Base-by-base conservation (phyloP, 2,329 filamentous ascomycete genomes). In the Xylariales sp. region DNA sequence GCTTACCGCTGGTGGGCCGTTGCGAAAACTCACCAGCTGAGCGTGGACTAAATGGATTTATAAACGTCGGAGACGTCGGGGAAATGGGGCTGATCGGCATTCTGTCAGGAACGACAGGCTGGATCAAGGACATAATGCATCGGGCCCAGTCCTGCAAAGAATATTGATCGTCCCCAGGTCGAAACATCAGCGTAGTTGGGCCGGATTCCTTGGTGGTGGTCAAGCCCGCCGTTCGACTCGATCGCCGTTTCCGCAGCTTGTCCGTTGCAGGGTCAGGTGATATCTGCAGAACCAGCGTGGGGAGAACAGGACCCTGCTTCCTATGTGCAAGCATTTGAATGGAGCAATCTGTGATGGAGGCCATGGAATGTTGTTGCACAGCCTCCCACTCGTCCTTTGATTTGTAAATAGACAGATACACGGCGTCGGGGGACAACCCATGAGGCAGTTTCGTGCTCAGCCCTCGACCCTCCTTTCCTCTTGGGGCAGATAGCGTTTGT, bases 211-310 rank as follows among this genome's bases (percentile, higher is more conserved):
- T 78, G 40, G 61, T 69, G 6, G 64, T 57, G 8, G 70, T 71
- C 16, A 83, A 61, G 4, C 74, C 75, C 4, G 74, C 71, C 4
- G 80, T 76, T 43, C 79, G 70, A 47, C 79, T 83, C 32, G 80
- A 83, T 42, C 80, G 70, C 34, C 80, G 73, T 50, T 82, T 83
- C 39, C 76, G 72, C 45, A 79, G 64, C 54, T 78, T 81, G 46
- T 83, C 78, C 25, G 70, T 66, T 7, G 59, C 49, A 1, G 69
- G 64, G 46, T 74, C 71, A 15, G 68, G 66, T 16, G 67, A 65
- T 33, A 83, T 60, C 45, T 65, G 74, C 25, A 83, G 53, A 31
- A 81, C 63, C 11, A 84, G 66, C 5, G 80, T 83, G 2, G 77
- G 77, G 6, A 78, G 58, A 5, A 73, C 65, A 10, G 75, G 71